A percentile compares a stretch with the other conserved stretches of the same genome.
Evolutionary conservation across 108 stramenopile genomes (phyloP).

Genomic region (Poteriospumella lacustris): DNA sequence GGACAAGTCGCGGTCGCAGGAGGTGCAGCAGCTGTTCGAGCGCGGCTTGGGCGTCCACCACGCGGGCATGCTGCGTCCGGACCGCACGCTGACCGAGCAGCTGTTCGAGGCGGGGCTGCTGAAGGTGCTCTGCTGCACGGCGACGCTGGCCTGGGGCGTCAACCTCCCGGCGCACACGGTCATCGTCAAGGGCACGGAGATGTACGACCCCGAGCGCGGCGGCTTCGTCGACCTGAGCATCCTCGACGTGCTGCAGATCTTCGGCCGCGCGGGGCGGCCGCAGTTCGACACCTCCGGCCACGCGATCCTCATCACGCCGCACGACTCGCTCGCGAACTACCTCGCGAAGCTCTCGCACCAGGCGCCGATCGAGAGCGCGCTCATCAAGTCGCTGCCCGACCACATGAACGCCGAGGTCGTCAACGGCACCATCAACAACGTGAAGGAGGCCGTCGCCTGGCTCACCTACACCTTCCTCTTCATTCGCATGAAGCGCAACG

Average conservation of each 20-base stretch:
- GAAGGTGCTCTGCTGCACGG: constrained; percentile 91
- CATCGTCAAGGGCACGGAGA: constrained; percentile 94
- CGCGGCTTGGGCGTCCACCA: constrained; percentile 95
- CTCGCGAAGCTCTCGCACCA: constrained; percentile 82
- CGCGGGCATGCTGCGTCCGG: constrained; percentile 95
- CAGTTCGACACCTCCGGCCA: constrained; percentile 93
- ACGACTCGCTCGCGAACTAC: constrained; percentile 79
- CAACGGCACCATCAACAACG: constrained; percentile 86
- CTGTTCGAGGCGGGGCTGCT: constrained; percentile 92
- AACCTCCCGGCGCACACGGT: constrained; percentile 92
- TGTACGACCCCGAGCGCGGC: constrained; percentile 97
- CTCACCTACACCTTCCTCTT: constrained; percentile 91
- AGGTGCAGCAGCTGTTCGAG: constrained; percentile 74
- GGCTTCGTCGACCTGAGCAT: constrained; percentile 83
- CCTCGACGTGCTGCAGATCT: constrained; percentile 97
- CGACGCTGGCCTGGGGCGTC: constrained; percentile 94
- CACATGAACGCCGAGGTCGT: constrained; percentile 97
- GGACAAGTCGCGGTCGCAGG: constrained; percentile 77
- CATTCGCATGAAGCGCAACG: constrained; percentile 87
- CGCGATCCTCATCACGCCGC: constrained; percentile 87
- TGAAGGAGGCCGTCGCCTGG: constrained; percentile 85
- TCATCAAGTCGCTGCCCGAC: constrained; percentile 85
- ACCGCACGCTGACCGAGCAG: constrained; percentile 85
- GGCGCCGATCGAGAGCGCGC: constrained; percentile 85
- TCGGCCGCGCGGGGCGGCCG: constrained; percentile 93